Evolutionary conservation across 768 basidiomycete species (phyloP).

Genomic region (Suillus occidentalis): DNA sequence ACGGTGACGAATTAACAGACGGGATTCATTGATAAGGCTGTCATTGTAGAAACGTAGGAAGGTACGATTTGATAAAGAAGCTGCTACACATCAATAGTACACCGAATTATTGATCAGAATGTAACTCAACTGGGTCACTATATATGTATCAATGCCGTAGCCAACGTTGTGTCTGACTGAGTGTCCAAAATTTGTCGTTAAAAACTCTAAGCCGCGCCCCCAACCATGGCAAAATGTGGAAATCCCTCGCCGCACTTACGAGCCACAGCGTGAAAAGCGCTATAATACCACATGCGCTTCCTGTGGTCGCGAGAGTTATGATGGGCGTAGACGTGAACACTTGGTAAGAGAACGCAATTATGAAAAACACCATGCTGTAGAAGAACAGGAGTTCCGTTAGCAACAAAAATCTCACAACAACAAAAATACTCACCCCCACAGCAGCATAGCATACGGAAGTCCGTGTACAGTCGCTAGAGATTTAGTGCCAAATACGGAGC

Average conservation of each 20-base stretch:
- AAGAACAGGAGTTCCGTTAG: background rate
- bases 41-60: background rate
- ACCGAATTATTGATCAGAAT: background rate
- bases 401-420: background rate
- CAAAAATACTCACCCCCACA: constrained; percentile 20
- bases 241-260: background rate
- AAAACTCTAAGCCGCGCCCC: background rate
- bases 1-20: background rate
- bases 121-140: background rate
- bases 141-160: background rate
- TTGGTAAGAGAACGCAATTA: constrained; percentile 21
- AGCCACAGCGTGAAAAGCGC: constrained; percentile 24
- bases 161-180: background rate
- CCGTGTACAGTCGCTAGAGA: constrained; percentile 32
- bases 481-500: constrained; percentile 16
- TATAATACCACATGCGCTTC: constrained; percentile 17
- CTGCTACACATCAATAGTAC: background rate
- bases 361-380: constrained; percentile 27
- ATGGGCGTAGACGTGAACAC: constrained; percentile 23
- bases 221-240: background rate
- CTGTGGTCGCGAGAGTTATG: constrained; percentile 15
- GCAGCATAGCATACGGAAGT: constrained; percentile 33
- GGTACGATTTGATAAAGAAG: background rate
- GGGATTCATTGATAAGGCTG: background rate
- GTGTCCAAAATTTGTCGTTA: background rate